Conservation (phyloP, 23 red algal species). For the Gracilaria gracilis region DNA sequence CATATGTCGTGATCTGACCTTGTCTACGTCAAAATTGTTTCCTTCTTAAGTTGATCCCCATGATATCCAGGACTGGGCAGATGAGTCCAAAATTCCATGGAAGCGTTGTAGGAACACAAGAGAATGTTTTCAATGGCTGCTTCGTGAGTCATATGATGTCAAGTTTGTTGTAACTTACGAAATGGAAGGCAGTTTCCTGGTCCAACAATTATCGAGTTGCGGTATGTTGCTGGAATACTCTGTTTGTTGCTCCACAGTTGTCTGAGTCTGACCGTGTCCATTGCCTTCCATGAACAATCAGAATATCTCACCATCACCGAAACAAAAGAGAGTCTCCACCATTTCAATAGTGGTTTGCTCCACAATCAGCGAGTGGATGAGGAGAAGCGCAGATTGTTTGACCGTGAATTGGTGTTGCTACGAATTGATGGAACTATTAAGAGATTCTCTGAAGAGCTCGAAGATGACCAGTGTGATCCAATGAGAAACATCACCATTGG, state of each 20-base stretch:
- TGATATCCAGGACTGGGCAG: not conserved
- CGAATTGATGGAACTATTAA: conserved; percentile 39
- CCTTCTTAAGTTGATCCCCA: not conserved
- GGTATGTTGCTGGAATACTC: not conserved
- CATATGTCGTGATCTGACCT: not conserved
- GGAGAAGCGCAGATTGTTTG: conserved; percentile 10
- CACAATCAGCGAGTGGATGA: not conserved
- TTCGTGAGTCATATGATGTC: not conserved
- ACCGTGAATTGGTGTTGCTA: conserved; percentile 31
- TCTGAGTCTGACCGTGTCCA: not conserved
- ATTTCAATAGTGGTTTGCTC: conserved; percentile 47
- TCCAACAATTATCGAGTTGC: conserved; percentile 27
- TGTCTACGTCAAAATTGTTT: not conserved
- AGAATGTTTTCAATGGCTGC: conserved; percentile 28
- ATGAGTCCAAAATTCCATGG: conserved; percentile 32
- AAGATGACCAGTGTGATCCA: not conserved
- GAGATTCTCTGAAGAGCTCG: not conserved
- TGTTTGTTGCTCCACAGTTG: not conserved
- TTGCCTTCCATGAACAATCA: not conserved
- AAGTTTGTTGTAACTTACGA: conserved; percentile 40
- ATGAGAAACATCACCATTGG: not conserved
- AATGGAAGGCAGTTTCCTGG: conserved; percentile 20
- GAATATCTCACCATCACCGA: conserved; percentile 24
- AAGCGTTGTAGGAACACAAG: conserved; percentile 16
- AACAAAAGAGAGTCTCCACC: conserved; percentile 35